Conservation (phyloP, 2,329 filamentous ascomycete genomes). For the Lojkania enalia region DNA sequence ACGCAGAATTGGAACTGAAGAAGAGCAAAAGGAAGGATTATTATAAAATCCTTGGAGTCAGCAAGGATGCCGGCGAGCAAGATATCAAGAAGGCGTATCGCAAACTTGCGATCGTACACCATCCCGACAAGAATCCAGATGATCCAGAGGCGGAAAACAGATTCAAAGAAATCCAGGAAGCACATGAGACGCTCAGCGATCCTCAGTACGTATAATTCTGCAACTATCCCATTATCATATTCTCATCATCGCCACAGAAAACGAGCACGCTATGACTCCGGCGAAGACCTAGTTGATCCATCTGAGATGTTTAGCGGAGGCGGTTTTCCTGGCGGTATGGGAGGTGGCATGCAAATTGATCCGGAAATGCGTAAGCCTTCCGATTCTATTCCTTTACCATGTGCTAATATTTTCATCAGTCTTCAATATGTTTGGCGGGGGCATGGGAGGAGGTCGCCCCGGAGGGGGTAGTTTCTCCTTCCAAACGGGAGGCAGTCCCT, state of each 20-base stretch:
- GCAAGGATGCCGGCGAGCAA: slow-evolving; percentile 80
- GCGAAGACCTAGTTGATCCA: slow-evolving; percentile 86
- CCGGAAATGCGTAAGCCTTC: slow-evolving; percentile 38
- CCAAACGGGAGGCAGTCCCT: slow-evolving; percentile 45
- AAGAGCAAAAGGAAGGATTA: slow-evolving; percentile 98
- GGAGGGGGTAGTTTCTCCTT: slow-evolving; percentile 57
- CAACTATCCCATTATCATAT: too few species aligned
- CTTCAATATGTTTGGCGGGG: slow-evolving; percentile 42
- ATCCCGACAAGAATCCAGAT: slow-evolving; percentile 96
- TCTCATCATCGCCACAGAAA: slow-evolving; percentile 61
- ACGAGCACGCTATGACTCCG: slow-evolving; percentile 86
- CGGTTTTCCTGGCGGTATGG: slow-evolving; percentile 50
- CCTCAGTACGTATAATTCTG: slow-evolving; percentile 68
- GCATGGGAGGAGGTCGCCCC: slow-evolving; percentile 53
- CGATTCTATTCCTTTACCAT: not conserved
- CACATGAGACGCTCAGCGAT: slow-evolving; percentile 94
- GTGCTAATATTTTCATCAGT: slow-evolving; percentile 38
- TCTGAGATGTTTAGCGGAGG: slow-evolving; percentile 79
- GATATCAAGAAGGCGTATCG: slow-evolving; percentile 97
- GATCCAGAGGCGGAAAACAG: slow-evolving; percentile 81
- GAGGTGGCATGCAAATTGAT: slow-evolving; percentile 43
- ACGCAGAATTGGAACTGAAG: slow-evolving; percentile 93
- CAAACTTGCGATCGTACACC: slow-evolving; percentile 89
- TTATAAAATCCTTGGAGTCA: slow-evolving; percentile 92
- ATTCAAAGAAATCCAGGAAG: slow-evolving; percentile 98